These are phyloP conservation scores for Psidium guajava DNA, from an alignment of 345 rosid species.

Conservation along the genomic window DNA sequence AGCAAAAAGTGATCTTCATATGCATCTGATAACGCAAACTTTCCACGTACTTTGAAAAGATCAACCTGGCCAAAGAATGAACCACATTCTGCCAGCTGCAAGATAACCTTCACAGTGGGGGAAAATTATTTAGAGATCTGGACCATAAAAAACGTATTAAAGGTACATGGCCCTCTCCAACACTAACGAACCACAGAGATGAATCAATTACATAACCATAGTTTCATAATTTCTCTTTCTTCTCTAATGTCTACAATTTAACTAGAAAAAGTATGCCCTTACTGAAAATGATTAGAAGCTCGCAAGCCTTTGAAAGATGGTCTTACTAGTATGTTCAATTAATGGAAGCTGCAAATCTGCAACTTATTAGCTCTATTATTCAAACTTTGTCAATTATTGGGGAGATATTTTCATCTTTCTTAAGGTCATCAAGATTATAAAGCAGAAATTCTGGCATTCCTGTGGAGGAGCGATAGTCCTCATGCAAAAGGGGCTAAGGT, in stretches of 20 bases:
- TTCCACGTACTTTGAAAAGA: slow-evolving; percentile 94
- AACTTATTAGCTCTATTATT: background rate
- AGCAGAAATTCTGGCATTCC: background rate
- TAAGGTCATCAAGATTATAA: background rate
- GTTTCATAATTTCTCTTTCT: background rate
- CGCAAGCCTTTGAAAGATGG: background rate
- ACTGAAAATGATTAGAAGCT: background rate
- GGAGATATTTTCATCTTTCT: background rate
- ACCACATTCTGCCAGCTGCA: slow-evolving; percentile 93
- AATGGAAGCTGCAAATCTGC: background rate
- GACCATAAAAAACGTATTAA: background rate
- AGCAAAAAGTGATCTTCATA: slow-evolving; percentile 90
- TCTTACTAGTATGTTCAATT: background rate
- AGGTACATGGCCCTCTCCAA: background rate
- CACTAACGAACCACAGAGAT: background rate
- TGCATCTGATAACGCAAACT: slow-evolving; percentile 94
- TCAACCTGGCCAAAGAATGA: slow-evolving; percentile 94
- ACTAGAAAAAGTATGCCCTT: background rate
- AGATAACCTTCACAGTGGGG: slow-evolving; percentile 49
- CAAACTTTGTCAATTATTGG: background rate
- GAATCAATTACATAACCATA: background rate
- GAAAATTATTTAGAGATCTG: background rate
- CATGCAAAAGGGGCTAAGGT: background rate
- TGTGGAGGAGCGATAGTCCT: background rate
- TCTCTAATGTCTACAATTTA: background rate